Conservation (phyloP, 306 rosid species). For the Prunus davidiana region DNA sequence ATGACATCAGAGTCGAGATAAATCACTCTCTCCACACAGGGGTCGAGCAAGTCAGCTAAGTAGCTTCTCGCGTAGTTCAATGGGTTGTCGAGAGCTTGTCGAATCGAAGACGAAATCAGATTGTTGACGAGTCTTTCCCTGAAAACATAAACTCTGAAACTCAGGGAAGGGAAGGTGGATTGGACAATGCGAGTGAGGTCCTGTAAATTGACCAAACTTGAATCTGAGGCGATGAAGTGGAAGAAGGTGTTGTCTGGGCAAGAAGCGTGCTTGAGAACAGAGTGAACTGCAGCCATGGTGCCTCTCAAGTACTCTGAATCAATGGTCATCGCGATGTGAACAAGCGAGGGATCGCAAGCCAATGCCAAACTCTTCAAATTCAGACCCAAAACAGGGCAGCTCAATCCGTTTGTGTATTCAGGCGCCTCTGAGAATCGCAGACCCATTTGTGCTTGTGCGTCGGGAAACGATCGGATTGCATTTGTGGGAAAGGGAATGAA, state of each 20-base stretch:
- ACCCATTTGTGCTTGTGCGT: slow-evolving; percentile 21
- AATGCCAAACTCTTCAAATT: slow-evolving; percentile 1
- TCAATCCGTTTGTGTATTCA: slow-evolving; percentile 49
- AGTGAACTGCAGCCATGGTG: slow-evolving; percentile 74
- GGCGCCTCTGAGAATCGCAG: slow-evolving; percentile 59
- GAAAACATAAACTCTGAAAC: slow-evolving; percentile 57
- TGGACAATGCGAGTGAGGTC: slow-evolving; percentile 35
- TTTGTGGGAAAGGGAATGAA: slow-evolving; percentile 19
- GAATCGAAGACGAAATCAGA: slow-evolving; percentile 77
- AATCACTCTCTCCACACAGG: slow-evolving; percentile 66
- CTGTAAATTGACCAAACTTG: slow-evolving; percentile 28
- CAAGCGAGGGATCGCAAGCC: slow-evolving; percentile 48
- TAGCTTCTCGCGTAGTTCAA: slow-evolving; percentile 90
- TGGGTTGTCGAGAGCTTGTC: slow-evolving; percentile 78
- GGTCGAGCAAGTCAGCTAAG: slow-evolving; percentile 69
- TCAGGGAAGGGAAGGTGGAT: slow-evolving; percentile 59
- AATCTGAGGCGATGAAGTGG: slow-evolving; percentile 78
- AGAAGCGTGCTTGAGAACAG: slow-evolving; percentile 65
- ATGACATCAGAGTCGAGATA: slow-evolving; percentile 85
- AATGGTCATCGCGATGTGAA: slow-evolving; percentile 81
- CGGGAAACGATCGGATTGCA: slow-evolving; percentile 47
- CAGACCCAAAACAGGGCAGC: slow-evolving; percentile 30
- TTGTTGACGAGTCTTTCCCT: slow-evolving; percentile 37
- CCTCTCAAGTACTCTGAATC: slow-evolving; percentile 79
- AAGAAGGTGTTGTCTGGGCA: slow-evolving; percentile 82